Percentiles rank a stretch among this genome's conserved stretches.
Evolutionary conservation across 345 rosid genomes (phyloP).

Genomic region (Schrenkiella parvula): DNA sequence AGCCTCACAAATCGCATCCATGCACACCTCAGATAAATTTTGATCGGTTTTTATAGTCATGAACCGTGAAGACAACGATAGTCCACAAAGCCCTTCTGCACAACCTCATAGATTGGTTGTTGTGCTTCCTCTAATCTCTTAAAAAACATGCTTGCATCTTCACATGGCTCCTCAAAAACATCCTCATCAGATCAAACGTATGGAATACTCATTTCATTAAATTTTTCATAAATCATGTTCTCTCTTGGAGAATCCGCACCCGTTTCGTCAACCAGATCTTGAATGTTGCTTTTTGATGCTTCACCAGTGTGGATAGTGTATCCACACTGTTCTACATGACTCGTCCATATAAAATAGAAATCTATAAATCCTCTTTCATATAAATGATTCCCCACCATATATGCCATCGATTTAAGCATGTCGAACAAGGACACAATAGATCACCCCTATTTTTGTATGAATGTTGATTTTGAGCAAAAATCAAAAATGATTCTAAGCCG

Average conservation of each 20-base stretch:
- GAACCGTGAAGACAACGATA: background rate
- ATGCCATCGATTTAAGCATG: no score
- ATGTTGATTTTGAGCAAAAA: no score
- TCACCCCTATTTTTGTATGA: no score
- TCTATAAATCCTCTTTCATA: background rate
- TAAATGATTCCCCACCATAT: background rate
- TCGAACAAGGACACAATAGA: no score
- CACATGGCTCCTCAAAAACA: background rate
- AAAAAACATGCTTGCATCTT: background rate
- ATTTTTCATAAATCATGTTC: background rate
- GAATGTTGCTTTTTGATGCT: background rate
- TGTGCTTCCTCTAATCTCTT: background rate
- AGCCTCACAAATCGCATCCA: background rate
- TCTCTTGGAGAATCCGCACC: background rate
- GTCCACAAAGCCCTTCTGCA: background rate
- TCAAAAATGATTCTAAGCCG: no score
- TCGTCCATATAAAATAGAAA: background rate
- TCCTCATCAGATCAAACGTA: background rate
- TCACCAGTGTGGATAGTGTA: background rate
- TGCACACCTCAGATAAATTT: background rate
- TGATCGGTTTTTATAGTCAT: background rate
- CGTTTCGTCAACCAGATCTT: background rate
- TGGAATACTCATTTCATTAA: background rate
- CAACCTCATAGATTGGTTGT: background rate
- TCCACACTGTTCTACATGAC: background rate